A percentile compares a stretch with the other conserved stretches of the same genome.
These are phyloP conservation scores for Nissolia schottii DNA, from an alignment of 306 rosid genomes.

Conservation along the genomic window DNA sequence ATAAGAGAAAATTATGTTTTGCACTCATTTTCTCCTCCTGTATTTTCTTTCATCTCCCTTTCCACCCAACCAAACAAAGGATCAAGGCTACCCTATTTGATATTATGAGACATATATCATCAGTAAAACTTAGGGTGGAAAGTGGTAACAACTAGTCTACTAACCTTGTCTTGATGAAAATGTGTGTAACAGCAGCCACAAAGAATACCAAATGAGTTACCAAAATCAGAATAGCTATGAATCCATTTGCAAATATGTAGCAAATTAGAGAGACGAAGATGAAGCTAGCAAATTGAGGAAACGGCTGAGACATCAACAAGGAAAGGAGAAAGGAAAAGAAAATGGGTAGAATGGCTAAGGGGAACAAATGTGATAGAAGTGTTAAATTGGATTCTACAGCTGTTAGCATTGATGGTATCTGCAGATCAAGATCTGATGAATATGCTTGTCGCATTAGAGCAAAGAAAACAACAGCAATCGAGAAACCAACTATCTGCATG, in stretches of 20 bases:
- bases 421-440: constrained; percentile 74
- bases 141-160: constrained; percentile 27
- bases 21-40: too few species aligned
- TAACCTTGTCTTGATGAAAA: constrained; percentile 84
- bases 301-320: constrained; percentile 55
- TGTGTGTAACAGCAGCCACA: constrained; percentile 67
- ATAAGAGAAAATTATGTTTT: too few species aligned
- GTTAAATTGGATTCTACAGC: constrained; percentile 83
- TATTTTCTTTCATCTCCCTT: too few species aligned
- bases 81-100: background rate
- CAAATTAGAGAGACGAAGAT: constrained; percentile 64
- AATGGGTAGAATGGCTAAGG: constrained; percentile 67
- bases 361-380: constrained; percentile 52
- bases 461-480: constrained; percentile 69
- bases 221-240: constrained; percentile 57
- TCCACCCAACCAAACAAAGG: too few species aligned
- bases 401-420: constrained; percentile 72
- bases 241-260: constrained; percentile 79
- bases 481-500: constrained; percentile 87
- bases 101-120: background rate
- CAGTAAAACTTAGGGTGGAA: constrained; percentile 7
- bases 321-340: constrained; percentile 59
- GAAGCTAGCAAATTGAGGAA: constrained; percentile 70
- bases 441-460: constrained; percentile 89
- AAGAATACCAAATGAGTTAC: constrained; percentile 73